These are phyloP conservation scores for Verticillium zaregamsianum DNA, from an alignment of 2,329 filamentous ascomycete species.

Conservation along the genomic window DNA sequence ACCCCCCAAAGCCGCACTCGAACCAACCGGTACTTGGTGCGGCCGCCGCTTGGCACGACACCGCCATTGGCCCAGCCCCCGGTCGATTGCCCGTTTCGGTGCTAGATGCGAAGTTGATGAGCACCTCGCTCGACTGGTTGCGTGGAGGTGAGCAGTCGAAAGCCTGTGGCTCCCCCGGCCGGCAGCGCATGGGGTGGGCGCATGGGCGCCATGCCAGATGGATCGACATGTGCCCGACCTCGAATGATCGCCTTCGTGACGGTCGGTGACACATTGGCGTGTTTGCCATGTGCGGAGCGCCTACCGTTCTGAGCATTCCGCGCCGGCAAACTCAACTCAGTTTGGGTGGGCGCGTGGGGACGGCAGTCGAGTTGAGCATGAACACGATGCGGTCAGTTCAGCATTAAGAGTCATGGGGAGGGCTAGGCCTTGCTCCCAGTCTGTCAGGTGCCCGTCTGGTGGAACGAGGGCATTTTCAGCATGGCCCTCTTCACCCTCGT, in stretches of 20 bases:
- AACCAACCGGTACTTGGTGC: slow-evolving; percentile 9
- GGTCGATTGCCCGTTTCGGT: slow-evolving; percentile 11
- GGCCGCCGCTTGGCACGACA: slow-evolving; percentile 8
- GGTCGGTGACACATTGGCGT: background rate
- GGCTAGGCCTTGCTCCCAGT: background rate
- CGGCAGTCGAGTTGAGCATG: background rate
- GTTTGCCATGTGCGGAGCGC: background rate
- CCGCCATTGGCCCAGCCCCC: slow-evolving; percentile 8
- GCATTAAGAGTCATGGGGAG: background rate
- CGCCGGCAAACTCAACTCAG: background rate
- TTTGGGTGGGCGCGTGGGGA: background rate
- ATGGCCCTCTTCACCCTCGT: background rate
- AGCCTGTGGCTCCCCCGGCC: background rate
- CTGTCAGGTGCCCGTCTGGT: background rate
- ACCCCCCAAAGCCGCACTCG: background rate
- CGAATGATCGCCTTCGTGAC: background rate
- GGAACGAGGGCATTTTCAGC: background rate
- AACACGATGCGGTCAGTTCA: background rate
- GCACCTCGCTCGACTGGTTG: background rate
- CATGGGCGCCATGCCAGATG: background rate
- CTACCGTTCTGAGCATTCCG: background rate
- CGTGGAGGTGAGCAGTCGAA: background rate
- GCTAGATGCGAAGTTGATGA: slow-evolving; percentile 10
- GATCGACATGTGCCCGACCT: background rate
- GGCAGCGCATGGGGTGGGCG: background rate